Conservation (phyloP, 2,329 filamentous ascomycete genomes). For the Elsinoe arachidis region DNA sequence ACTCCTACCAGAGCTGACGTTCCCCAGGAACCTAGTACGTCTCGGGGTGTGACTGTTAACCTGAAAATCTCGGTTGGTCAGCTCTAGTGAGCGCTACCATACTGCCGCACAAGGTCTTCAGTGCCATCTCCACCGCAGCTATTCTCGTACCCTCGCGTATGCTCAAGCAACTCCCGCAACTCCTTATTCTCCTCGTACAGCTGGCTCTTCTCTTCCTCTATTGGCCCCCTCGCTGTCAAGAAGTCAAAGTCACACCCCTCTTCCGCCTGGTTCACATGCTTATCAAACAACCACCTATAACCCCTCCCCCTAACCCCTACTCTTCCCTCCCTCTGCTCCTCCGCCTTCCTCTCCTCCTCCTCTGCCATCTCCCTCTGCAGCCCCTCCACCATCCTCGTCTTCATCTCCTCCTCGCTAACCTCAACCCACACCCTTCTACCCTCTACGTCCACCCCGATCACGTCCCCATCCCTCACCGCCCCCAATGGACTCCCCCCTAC, state of each 20-base stretch:
- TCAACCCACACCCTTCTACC: slow-evolving; percentile 35
- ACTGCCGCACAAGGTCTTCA: no score
- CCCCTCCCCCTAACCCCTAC: slow-evolving; percentile 37
- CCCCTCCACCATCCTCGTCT: slow-evolving; percentile 29
- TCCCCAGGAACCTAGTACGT: no score
- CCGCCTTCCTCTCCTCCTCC: slow-evolving; percentile 23
- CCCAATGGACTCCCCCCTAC: slow-evolving; percentile 41
- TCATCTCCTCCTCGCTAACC: slow-evolving; percentile 35
- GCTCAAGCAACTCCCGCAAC: no score
- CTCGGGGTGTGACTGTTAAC: no score
- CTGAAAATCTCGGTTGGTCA: no score
- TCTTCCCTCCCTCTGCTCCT: slow-evolving; percentile 22
- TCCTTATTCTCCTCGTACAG: neutral
- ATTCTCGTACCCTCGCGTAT: no score
- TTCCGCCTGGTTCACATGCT: slow-evolving; percentile 52
- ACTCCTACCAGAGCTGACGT: no score
- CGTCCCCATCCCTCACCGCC: slow-evolving; percentile 40
- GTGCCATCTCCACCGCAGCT: no score
- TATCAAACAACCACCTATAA: slow-evolving; percentile 52
- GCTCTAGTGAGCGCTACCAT: no score
- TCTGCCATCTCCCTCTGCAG: slow-evolving; percentile 26
- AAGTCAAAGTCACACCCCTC: slow-evolving; percentile 55
- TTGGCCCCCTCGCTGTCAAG: slow-evolving; percentile 31
- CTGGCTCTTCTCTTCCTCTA: neutral
- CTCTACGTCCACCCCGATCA: slow-evolving; percentile 40